Evolutionary conservation across 768 basidiomycete genomes (phyloP).

Genomic region (Tulasnella sp.): DNA sequence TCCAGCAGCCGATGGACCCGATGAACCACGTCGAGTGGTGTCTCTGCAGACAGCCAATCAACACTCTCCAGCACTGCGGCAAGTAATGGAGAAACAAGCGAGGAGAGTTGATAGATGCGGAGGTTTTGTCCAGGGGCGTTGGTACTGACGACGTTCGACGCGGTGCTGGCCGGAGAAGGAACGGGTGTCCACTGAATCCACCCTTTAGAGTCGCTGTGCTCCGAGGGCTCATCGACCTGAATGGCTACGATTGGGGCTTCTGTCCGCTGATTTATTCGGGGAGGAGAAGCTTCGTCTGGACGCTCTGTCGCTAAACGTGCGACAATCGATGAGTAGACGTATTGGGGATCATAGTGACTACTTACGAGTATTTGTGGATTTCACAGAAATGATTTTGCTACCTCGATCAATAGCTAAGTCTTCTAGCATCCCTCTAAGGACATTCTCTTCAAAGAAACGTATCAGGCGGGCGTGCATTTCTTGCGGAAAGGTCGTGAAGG

Average conservation of each 20-base stretch:
- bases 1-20: slow-evolving; percentile 54
- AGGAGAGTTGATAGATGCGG: slow-evolving; percentile 55
- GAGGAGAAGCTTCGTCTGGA: neutral
- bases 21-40: slow-evolving; percentile 41
- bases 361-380: neutral
- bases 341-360: neutral
- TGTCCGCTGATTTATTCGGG: neutral
- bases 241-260: slow-evolving; percentile 37
- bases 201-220: slow-evolving; percentile 30
- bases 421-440: slow-evolving; percentile 52
- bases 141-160: slow-evolving; percentile 41
- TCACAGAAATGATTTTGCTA: neutral
- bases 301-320: neutral
- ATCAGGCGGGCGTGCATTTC: slow-evolving; percentile 63
- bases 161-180: neutral
- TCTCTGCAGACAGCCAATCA: slow-evolving; percentile 38
- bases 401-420: slow-evolving; percentile 29
- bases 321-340: neutral
- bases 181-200: slow-evolving; percentile 33
- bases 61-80: slow-evolving; percentile 58
- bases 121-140: slow-evolving; percentile 55
- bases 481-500: slow-evolving; percentile 61
- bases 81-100: slow-evolving; percentile 60
- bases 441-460: slow-evolving; percentile 60
- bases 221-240: slow-evolving; percentile 51